Evolutionary conservation across 2,329 filamentous ascomycete genomes (phyloP).

Genomic region (Ophiostoma sp.): DNA sequence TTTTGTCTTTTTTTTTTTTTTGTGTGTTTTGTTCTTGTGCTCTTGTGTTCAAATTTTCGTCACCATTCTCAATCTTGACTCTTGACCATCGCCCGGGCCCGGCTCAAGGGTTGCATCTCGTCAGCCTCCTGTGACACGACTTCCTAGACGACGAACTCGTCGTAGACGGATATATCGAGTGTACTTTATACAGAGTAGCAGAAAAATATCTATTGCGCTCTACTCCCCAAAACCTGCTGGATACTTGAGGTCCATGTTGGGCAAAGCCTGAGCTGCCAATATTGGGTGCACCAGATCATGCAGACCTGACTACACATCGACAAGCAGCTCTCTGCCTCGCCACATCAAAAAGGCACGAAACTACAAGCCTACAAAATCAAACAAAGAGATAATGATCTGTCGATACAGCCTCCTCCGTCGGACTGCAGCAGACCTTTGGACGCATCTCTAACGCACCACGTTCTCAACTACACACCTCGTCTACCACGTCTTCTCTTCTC

Average conservation of each 20-base stretch:
- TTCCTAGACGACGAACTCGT: neutral
- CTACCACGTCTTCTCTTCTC: neutral
- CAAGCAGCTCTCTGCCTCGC: neutral
- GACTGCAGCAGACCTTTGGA: neutral
- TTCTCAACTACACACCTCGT: neutral
- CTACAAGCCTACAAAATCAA: too few species aligned
- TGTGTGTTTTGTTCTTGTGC: too few species aligned
- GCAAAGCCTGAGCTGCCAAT: neutral
- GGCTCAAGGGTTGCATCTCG: neutral
- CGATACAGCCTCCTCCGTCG: neutral
- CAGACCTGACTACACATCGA: neutral
- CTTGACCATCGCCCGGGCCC: neutral
- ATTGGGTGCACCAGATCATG: neutral
- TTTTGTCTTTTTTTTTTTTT: neutral
- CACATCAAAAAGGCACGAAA: neutral
- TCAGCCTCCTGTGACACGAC: slow-evolving; percentile 9
- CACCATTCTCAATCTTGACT: neutral
- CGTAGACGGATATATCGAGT: neutral
- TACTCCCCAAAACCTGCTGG: neutral
- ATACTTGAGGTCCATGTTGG: neutral
- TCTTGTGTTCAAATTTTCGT: neutral
- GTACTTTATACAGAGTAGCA: neutral
- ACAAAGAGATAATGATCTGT: neutral
- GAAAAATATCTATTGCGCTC: neutral
- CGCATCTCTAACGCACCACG: neutral